Evolutionary conservation across 768 basidiomycete genomes (phyloP).

Genomic region (Boletus rubropictus): DNA sequence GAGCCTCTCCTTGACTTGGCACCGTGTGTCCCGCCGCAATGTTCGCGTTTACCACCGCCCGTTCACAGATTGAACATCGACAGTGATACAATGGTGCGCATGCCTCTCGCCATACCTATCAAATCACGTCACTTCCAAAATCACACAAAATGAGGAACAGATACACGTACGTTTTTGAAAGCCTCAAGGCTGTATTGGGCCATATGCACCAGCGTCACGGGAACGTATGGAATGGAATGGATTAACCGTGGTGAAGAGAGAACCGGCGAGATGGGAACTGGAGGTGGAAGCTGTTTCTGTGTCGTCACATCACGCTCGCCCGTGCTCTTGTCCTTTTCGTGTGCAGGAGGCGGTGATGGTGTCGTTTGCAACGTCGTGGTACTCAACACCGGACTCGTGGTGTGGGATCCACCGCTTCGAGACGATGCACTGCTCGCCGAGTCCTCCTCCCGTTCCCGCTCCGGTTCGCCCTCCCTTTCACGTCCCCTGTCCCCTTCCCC

Average conservation of each 20-base stretch:
- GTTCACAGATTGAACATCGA: slow-evolving; percentile 67
- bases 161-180: slow-evolving; percentile 45
- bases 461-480: slow-evolving; percentile 33
- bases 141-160: neutral
- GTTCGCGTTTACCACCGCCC: slow-evolving; percentile 52
- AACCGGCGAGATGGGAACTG: slow-evolving; percentile 50
- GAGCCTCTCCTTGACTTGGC: slow-evolving; percentile 23
- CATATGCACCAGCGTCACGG: slow-evolving; percentile 48
- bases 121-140: neutral
- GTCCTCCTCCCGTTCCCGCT: slow-evolving; percentile 38
- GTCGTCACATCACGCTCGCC: slow-evolving; percentile 7
- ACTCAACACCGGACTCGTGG: slow-evolving; percentile 68
- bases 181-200: slow-evolving; percentile 56
- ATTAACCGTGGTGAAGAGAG: slow-evolving; percentile 56
- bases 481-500: slow-evolving; percentile 15
- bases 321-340: slow-evolving; percentile 34
- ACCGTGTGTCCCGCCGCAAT: slow-evolving; percentile 36
- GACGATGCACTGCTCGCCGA: slow-evolving; percentile 42
- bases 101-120: slow-evolving; percentile 69
- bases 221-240: slow-evolving; percentile 65
- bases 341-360: slow-evolving; percentile 61
- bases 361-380: slow-evolving; percentile 75
- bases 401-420: slow-evolving; percentile 49
- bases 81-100: slow-evolving; percentile 68
- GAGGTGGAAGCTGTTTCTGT: slow-evolving; percentile 20